A percentile compares a stretch with the other conserved stretches of the same genome.
These are phyloP conservation scores for Fusarium dimerum DNA, from an alignment of 2,329 filamentous ascomycete genomes.

Conservation along the genomic window DNA sequence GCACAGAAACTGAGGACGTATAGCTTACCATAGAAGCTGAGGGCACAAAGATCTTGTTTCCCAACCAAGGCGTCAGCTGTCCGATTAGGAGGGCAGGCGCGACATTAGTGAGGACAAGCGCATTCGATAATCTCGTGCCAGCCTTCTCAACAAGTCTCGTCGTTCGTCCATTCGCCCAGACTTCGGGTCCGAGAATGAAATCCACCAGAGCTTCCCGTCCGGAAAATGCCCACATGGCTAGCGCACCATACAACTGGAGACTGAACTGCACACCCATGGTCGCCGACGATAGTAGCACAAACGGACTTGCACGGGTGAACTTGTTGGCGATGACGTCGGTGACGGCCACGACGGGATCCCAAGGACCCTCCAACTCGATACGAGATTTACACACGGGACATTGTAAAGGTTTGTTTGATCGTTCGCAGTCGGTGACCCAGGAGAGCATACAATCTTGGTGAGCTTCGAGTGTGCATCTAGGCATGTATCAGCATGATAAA, in stretches of 20 bases:
- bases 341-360: conserved; percentile 69
- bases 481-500: not conserved
- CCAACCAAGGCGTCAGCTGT: conserved; percentile 45
- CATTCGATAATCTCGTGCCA: conserved; percentile 34
- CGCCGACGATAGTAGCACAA: conserved; percentile 65
- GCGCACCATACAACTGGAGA: conserved; percentile 54
- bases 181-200: conserved; percentile 42
- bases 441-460: conserved; percentile 88
- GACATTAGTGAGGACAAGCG: conserved; percentile 44
- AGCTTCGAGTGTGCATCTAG: conserved; percentile 78
- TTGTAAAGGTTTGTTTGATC: conserved; percentile 62
- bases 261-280: conserved; percentile 51
- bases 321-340: conserved; percentile 59
- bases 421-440: conserved; percentile 91
- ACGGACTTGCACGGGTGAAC: conserved; percentile 57
- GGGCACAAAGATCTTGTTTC: conserved; percentile 44
- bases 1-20: not conserved
- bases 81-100: conserved; percentile 48
- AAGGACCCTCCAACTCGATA: conserved; percentile 75
- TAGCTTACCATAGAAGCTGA: conserved; percentile 42
- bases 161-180: conserved; percentile 29
- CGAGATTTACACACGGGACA: conserved; percentile 89
- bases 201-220: conserved; percentile 46
- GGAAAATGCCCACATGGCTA: conserved; percentile 53
- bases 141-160: conserved; percentile 25